Conservation (phyloP, 805 yeast genomes). For the Zygoascus flipseniorum region DNA sequence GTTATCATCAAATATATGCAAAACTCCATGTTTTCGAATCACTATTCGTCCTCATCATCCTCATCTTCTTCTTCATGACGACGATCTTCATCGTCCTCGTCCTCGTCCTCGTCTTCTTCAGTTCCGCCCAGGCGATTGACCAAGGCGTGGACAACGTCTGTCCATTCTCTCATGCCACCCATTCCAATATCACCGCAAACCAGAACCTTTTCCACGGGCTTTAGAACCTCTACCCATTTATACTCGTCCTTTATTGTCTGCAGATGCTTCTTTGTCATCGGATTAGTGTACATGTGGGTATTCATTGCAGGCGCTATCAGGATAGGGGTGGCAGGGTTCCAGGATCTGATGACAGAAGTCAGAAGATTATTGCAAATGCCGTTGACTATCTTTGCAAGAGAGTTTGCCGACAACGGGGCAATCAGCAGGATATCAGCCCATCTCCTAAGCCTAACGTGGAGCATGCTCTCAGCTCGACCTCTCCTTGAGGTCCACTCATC, state of each 20-base stretch:
- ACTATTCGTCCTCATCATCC: constrained; percentile 13
- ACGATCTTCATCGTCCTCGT: constrained; percentile 17
- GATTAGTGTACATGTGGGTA: constrained; percentile 82
- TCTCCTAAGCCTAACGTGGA: constrained; percentile 84
- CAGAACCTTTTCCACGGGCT: constrained; percentile 91
- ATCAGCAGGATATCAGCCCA: constrained; percentile 94
- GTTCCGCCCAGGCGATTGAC: constrained; percentile 34
- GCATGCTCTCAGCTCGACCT: constrained; percentile 65
- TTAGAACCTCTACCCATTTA: constrained; percentile 87
- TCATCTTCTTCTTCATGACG: constrained; percentile 9
- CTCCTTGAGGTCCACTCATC: constrained; percentile 92
- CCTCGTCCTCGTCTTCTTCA: constrained; percentile 22
- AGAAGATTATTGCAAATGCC: constrained; percentile 89
- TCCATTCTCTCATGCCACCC: constrained; percentile 99
- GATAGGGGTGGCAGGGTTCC: constrained; percentile 92
- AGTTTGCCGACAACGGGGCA: constrained; percentile 92
- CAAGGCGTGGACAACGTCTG: constrained; percentile 83
- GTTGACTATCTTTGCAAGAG: constrained; percentile 77
- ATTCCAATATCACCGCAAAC: constrained; percentile 95
- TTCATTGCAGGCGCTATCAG: constrained; percentile 95
- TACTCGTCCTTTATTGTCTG: constrained; percentile 67
- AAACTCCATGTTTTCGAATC: neutral
- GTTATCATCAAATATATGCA: neutral
- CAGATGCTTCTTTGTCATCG: constrained; percentile 78
- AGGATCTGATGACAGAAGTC: constrained; percentile 83